Percentiles rank a stretch among this genome's conserved stretches.
phyloP scores from a whole-genome alignment of 2,329 filamentous ascomycete genomes.

The Byssothecium circinans region DNA sequence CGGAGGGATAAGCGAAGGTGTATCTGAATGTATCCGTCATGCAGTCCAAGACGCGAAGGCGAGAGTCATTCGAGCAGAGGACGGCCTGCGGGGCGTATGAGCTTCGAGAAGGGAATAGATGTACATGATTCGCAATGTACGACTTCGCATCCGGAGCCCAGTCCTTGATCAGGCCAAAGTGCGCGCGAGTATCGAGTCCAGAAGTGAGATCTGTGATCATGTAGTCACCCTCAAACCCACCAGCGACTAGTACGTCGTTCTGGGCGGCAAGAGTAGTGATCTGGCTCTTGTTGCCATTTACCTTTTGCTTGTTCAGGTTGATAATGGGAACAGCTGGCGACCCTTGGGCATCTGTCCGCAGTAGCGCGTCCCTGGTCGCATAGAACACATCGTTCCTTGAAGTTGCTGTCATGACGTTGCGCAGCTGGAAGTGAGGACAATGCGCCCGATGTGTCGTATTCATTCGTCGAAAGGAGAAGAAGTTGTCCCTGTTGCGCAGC shows the following conservation, averaged over 20 bases:
- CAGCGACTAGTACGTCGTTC: constrained; percentile 55
- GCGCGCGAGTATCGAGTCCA: constrained; percentile 35
- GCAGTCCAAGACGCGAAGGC: constrained; percentile 58
- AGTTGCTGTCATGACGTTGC: constrained; percentile 58
- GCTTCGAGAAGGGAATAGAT: constrained; percentile 53
- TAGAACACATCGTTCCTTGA: constrained; percentile 60
- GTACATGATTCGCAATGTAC: constrained; percentile 62
- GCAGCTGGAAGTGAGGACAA: constrained; percentile 62
- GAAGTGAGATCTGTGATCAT: constrained; percentile 50
- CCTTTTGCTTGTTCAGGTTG: constrained; percentile 50
- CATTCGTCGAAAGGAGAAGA: constrained; percentile 54
- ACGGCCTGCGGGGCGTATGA: constrained; percentile 54
- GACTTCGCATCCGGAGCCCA: constrained; percentile 52
- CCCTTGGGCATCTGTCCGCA: constrained; percentile 53
- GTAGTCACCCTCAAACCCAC: constrained; percentile 62
- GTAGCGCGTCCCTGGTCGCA: constrained; percentile 51
- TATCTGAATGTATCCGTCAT: constrained; percentile 61
- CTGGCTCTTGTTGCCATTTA: constrained; percentile 46
- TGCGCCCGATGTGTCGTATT: constrained; percentile 53
- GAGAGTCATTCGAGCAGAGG: constrained; percentile 61
- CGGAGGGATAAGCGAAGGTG: constrained; percentile 58
- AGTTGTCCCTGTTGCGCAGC: constrained; percentile 47
- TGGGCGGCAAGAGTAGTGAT: constrained; percentile 58
- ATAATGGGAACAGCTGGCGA: constrained; percentile 48
- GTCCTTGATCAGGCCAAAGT: constrained; percentile 53